Evolutionary conservation across 2,329 filamentous ascomycete genomes (phyloP).

Genomic region (Xylaria multiplex): DNA sequence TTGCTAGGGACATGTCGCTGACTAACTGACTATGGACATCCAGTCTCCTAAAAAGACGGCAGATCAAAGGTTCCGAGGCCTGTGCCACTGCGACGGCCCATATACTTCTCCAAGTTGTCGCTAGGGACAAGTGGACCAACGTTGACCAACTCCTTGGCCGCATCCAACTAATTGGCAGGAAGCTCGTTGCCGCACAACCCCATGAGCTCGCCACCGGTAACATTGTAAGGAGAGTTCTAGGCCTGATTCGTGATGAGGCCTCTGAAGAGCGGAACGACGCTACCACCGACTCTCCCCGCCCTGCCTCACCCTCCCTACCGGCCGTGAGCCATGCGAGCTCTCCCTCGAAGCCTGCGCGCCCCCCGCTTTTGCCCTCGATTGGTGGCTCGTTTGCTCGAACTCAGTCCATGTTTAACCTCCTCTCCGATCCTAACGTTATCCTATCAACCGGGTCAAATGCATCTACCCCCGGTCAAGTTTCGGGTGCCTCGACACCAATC

Average conservation of each 20-base stretch:
- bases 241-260: constrained; percentile 90
- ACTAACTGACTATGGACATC: constrained; percentile 15
- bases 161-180: constrained; percentile 80
- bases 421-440: constrained; percentile 71
- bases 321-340: constrained; percentile 30
- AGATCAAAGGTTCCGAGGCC: constrained; percentile 86
- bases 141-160: constrained; percentile 81
- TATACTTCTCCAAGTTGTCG: constrained; percentile 86
- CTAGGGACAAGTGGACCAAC: constrained; percentile 80
- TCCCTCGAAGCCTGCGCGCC: constrained; percentile 54
- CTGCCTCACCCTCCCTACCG: constrained; percentile 35
- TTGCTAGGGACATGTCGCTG: constrained; percentile 2
- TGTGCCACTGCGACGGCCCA: constrained; percentile 93
- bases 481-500: constrained; percentile 62
- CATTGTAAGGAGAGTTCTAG: constrained; percentile 88
- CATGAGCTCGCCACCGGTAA: constrained; percentile 94
- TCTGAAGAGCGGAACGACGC: constrained; percentile 78
- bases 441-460: constrained; percentile 61
- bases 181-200: constrained; percentile 84
- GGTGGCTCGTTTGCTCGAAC: constrained; percentile 72
- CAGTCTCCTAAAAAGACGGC: constrained; percentile 87
- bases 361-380: constrained; percentile 69
- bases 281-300: constrained; percentile 66
- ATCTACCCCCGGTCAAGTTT: constrained; percentile 58
- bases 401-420: constrained; percentile 87